A percentile compares a stretch with the other conserved stretches of the same genome.
These are phyloP conservation scores for Kockiozyma suomiensis DNA, from an alignment of 805 yeast species.

Conservation along the genomic window DNA sequence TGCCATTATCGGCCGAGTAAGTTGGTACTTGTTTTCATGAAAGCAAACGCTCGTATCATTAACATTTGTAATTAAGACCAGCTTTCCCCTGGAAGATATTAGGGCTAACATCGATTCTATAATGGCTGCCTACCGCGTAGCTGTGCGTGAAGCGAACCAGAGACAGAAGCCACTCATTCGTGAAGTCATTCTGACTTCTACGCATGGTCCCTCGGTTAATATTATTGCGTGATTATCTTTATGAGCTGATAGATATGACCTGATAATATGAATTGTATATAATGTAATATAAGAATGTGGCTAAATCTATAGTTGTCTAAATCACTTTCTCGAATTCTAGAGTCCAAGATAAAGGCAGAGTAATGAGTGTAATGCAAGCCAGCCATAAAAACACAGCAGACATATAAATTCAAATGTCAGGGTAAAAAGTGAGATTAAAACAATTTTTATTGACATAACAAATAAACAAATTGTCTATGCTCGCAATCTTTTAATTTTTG, in stretches of 20 bases:
- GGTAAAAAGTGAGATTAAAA: background rate
- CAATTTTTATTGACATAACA: background rate
- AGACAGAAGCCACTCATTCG: conserved; percentile 20
- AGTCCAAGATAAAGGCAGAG: too few relatives aligned
- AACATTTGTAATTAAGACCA: conserved; percentile 4
- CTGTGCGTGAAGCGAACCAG: background rate
- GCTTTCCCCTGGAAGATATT: conserved; percentile 14
- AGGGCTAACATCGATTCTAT: conserved; percentile 16
- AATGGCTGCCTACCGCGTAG: conserved; percentile 25
- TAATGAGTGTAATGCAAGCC: too few relatives aligned
- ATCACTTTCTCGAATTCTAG: too few relatives aligned
- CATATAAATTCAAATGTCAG: too few relatives aligned
- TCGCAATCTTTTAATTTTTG: conserved; percentile 28
- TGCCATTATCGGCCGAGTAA: conserved; percentile 19
- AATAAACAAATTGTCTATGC: conserved; percentile 5
- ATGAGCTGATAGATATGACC: background rate
- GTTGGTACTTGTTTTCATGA: background rate
- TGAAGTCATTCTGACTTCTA: conserved; percentile 24
- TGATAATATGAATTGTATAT: background rate
- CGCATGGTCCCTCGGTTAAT: conserved; percentile 27
- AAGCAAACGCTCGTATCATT: background rate
- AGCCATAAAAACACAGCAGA: too few relatives aligned
- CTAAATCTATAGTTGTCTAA: background rate
- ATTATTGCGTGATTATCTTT: conserved; percentile 17
- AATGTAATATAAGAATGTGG: background rate